Conservation (phyloP, 805 yeast species). For the Isabelozyma gotoi region DNA sequence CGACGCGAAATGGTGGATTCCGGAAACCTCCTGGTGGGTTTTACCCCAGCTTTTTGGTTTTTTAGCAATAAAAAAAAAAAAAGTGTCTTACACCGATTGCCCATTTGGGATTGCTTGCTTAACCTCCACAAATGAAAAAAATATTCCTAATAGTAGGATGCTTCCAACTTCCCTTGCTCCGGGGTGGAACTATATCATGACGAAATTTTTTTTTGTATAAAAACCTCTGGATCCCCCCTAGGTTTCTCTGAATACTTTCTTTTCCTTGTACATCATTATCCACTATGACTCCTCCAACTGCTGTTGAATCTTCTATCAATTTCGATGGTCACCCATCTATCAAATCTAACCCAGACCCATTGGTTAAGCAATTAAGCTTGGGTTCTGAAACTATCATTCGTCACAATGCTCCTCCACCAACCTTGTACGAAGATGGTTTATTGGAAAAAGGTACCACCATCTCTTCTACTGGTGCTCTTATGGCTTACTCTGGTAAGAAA, state of each 20-base stretch:
- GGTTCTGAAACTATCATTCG: conserved; percentile 66
- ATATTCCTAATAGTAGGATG: too few relatives aligned
- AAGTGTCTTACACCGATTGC: not conserved
- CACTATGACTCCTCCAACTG: conserved; percentile 45
- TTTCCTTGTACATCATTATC: not conserved
- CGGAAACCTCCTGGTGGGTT: conserved; percentile 12
- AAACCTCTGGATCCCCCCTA: conserved; percentile 1
- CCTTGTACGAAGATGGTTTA: conserved; percentile 91
- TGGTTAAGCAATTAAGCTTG: conserved; percentile 44
- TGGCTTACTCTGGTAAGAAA: conserved; percentile 93
- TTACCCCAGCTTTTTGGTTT: conserved; percentile 21
- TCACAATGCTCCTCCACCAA: conserved; percentile 92
- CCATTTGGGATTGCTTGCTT: not conserved
- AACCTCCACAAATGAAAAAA: not conserved
- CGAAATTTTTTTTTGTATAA: not conserved
- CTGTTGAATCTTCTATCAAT: conserved; percentile 44
- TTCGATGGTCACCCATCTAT: conserved; percentile 41
- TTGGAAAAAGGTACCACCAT: conserved; percentile 88
- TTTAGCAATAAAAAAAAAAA: not conserved
- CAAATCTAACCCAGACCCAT: conserved; percentile 39
- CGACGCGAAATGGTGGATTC: conserved; percentile 4
- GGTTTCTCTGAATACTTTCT: not conserved
- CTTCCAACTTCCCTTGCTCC: conserved; percentile 14
- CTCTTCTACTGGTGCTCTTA: conserved; percentile 88
- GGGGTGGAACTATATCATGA: conserved; percentile 7